phyloP scores from a whole-genome alignment of 1,284 basidiomycete genomes.

The Bondarzewia mesenterica region DNA sequence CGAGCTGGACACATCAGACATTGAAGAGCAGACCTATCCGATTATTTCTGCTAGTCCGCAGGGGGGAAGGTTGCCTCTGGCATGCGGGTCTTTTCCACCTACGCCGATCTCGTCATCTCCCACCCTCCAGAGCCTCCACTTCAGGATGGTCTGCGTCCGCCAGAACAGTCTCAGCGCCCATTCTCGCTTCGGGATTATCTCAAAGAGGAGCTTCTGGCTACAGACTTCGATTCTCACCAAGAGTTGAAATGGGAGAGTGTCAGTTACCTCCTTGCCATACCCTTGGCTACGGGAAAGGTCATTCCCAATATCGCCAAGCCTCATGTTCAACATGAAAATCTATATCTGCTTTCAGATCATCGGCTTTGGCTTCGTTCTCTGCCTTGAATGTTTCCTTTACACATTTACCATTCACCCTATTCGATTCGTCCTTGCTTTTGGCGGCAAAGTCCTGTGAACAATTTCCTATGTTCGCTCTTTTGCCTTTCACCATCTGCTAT shows the following conservation, averaged over 20 bases:
- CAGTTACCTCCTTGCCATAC: constrained; percentile 92
- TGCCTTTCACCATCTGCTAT: background rate
- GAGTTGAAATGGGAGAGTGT: constrained; percentile 97
- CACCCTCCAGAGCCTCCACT: constrained; percentile 21
- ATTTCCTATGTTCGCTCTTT: constrained; percentile 78
- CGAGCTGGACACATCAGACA: constrained; percentile 6
- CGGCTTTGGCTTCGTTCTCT: constrained; percentile 87
- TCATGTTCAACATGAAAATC: background rate
- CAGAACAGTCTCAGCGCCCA: constrained; percentile 29
- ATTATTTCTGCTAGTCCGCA: background rate
- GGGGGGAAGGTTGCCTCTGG: constrained; percentile 20
- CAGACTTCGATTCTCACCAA: constrained; percentile 88
- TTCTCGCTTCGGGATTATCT: constrained; percentile 92
- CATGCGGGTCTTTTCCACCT: constrained; percentile 63
- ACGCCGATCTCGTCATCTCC: constrained; percentile 53
- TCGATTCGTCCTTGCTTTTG: constrained; percentile 65
- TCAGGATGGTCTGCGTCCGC: constrained; percentile 10
- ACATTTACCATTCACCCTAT: constrained; percentile 98
- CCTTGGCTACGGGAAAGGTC: constrained; percentile 91
- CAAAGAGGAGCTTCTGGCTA: constrained; percentile 78
- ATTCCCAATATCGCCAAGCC: constrained; percentile 13
- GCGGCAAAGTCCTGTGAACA: constrained; percentile 73
- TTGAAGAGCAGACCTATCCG: constrained; percentile 1
- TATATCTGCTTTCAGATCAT: constrained; percentile 60
- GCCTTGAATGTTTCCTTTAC: constrained; percentile 96